Percentiles rank a stretch among this genome's conserved stretches.
Evolutionary conservation across 805 yeast genomes (phyloP).

Genomic region (Tetrapisispora nanseiensis): DNA sequence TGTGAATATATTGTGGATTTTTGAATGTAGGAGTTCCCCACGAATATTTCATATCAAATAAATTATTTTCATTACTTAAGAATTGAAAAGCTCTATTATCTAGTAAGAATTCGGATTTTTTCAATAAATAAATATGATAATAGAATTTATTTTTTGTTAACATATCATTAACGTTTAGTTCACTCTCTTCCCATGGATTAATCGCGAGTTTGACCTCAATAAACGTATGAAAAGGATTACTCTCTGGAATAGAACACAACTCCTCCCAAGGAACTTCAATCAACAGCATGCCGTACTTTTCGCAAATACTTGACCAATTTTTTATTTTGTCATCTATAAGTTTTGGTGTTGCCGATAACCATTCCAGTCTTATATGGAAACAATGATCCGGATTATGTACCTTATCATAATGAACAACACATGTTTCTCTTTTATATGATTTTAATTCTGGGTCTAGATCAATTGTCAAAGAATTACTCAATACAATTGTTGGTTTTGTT

Average conservation of each 20-base stretch:
- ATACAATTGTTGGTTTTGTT: slow-evolving; percentile 34
- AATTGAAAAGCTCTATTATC: slow-evolving; percentile 71
- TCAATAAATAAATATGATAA: slow-evolving; percentile 69
- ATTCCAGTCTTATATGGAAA: slow-evolving; percentile 81
- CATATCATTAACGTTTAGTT: slow-evolving; percentile 36
- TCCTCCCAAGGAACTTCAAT: slow-evolving; percentile 93
- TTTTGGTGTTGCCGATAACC: slow-evolving; percentile 86
- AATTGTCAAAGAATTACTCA: slow-evolving; percentile 56
- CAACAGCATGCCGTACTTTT: slow-evolving; percentile 66
- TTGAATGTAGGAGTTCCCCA: slow-evolving; percentile 86
- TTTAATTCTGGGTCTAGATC: slow-evolving; percentile 66
- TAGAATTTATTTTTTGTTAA: slow-evolving; percentile 48
- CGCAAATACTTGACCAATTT: slow-evolving; percentile 75
- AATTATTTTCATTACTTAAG: slow-evolving; percentile 38
- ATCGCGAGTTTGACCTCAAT: slow-evolving; percentile 56
- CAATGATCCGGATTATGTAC: slow-evolving; percentile 94
- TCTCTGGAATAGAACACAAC: slow-evolving; percentile 59
- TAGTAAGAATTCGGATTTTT: slow-evolving; percentile 60
- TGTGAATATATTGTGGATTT: slow-evolving; percentile 83
- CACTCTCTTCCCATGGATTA: slow-evolving; percentile 62
- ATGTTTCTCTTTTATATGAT: slow-evolving; percentile 68
- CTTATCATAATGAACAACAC: slow-evolving; percentile 79
- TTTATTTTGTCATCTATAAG: slow-evolving; percentile 69
- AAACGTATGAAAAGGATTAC: slow-evolving; percentile 83
- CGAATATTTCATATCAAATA: slow-evolving; percentile 65